Percentiles rank a stretch among this genome's conserved stretches.
Conservation (phyloP, 495 filamentous ascomycete genomes). For the Aspergillus panamensis region DNA sequence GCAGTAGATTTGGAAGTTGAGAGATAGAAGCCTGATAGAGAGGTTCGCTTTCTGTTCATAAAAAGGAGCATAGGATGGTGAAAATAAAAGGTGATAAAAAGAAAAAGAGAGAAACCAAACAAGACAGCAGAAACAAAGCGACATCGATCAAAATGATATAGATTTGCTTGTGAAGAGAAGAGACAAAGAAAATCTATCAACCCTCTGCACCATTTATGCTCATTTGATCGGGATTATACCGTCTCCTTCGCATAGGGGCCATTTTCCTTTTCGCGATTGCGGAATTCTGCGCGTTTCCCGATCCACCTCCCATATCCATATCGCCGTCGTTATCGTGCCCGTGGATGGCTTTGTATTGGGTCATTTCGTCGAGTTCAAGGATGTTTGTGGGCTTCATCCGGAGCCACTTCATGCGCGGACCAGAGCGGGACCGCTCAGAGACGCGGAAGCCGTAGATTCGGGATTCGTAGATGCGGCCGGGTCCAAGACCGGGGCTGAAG, state of each 20-base stretch:
- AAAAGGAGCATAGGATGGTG: background rate
- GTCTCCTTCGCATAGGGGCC: conserved; percentile 49
- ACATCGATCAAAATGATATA: background rate
- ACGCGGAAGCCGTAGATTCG: conserved; percentile 96
- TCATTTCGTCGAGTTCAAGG: conserved; percentile 75
- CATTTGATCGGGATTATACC: conserved; percentile 38
- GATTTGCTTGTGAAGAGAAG: background rate
- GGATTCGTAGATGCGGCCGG: conserved; percentile 82
- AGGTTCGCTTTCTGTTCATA: background rate
- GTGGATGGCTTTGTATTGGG: conserved; percentile 43
- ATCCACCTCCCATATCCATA: conserved; percentile 32
- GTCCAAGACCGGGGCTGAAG: conserved; percentile 81
- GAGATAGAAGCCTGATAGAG: too few relatives aligned
- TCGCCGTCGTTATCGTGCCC: conserved; percentile 50
- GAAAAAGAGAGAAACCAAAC: conserved; percentile 6
- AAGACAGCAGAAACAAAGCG: background rate
- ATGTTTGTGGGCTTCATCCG: conserved; percentile 78
- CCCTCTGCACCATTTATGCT: conserved; percentile 36
- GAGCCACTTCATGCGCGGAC: conserved; percentile 96
- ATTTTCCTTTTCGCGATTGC: conserved; percentile 48
- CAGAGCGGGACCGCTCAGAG: conserved; percentile 76
- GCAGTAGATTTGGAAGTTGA: too few relatives aligned
- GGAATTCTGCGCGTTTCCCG: conserved; percentile 30
- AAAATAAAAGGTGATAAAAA: background rate
- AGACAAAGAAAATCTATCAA: conserved; percentile 5